Conservation (phyloP, 2,329 filamentous ascomycete species). For the Aspergillus quadricinctus region DNA sequence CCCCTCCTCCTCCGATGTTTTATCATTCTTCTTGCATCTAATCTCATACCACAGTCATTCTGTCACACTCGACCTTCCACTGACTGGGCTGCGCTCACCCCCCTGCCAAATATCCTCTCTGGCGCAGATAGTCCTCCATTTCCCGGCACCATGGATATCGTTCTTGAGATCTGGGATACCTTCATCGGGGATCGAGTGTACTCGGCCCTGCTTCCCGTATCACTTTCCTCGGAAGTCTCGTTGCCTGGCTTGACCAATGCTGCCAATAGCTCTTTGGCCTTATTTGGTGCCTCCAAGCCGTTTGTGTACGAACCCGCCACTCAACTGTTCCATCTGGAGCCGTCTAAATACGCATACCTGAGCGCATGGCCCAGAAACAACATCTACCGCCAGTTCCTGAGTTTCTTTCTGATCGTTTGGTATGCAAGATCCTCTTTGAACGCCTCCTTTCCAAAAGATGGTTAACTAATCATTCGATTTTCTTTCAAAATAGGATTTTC, state of each 20-base stretch:
- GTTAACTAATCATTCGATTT: constrained; percentile 4
- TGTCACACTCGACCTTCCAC: background rate
- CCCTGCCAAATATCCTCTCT: no score
- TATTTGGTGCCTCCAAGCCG: constrained; percentile 48
- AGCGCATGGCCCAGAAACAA: constrained; percentile 76
- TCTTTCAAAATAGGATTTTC: constrained; percentile 62
- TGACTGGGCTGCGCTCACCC: no score
- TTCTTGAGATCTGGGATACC: constrained; percentile 80
- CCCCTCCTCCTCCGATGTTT: constrained; percentile 8
- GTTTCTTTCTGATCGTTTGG: constrained; percentile 83
- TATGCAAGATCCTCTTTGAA: constrained; percentile 41
- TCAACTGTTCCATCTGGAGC: constrained; percentile 63
- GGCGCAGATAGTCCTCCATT: background rate
- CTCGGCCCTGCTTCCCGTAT: constrained; percentile 63
- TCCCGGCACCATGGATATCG: constrained; percentile 70
- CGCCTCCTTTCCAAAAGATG: background rate
- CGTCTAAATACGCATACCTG: constrained; percentile 71
- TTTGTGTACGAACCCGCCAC: constrained; percentile 66
- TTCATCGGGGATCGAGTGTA: constrained; percentile 77
- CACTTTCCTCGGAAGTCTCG: constrained; percentile 51
- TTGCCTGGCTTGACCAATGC: constrained; percentile 49
- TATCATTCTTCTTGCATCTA: background rate
- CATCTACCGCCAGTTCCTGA: constrained; percentile 66
- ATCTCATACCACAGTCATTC: background rate
- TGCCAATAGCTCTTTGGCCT: constrained; percentile 51